Evolutionary conservation across 345 rosid genomes (phyloP).

Genomic region (Eucalyptus virginea): DNA sequence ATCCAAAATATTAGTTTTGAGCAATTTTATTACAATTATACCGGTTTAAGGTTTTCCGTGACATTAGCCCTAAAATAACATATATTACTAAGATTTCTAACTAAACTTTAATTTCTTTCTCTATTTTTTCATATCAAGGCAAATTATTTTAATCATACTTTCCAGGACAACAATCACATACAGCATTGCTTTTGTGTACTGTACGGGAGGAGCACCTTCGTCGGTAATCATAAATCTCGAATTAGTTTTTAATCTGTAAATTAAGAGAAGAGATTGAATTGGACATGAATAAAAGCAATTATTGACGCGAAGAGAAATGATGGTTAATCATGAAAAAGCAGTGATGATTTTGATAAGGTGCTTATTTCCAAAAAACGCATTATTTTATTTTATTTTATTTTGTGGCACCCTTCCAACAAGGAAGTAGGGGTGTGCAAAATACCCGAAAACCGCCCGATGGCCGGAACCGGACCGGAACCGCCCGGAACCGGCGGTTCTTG

Average conservation of each 20-base stretch:
- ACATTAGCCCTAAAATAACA: neutral
- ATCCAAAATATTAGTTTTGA: neutral
- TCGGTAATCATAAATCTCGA: neutral
- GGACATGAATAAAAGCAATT: neutral
- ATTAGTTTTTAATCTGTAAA: neutral
- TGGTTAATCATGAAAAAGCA: neutral
- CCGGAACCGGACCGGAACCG: too few relatives aligned
- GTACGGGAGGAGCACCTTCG: neutral
- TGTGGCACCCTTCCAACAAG: too few relatives aligned
- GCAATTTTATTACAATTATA: too few relatives aligned
- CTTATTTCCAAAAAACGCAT: neutral
- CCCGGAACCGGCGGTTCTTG: too few relatives aligned
- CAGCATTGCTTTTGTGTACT: neutral
- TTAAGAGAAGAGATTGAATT: neutral
- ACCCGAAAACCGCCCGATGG: too few relatives aligned
- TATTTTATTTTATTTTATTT: too few relatives aligned
- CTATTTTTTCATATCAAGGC: neutral
- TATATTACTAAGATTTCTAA: neutral
- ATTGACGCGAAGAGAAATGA: neutral
- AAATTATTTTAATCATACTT: neutral
- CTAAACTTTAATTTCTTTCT: neutral
- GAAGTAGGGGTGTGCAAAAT: too few relatives aligned
- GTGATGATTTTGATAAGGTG: neutral
- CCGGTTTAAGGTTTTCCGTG: fast-evolving
- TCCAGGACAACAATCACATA: neutral